These are phyloP conservation scores for Aulographum hederae DNA, from an alignment of 2,329 filamentous ascomycete species.

Conservation along the genomic window DNA sequence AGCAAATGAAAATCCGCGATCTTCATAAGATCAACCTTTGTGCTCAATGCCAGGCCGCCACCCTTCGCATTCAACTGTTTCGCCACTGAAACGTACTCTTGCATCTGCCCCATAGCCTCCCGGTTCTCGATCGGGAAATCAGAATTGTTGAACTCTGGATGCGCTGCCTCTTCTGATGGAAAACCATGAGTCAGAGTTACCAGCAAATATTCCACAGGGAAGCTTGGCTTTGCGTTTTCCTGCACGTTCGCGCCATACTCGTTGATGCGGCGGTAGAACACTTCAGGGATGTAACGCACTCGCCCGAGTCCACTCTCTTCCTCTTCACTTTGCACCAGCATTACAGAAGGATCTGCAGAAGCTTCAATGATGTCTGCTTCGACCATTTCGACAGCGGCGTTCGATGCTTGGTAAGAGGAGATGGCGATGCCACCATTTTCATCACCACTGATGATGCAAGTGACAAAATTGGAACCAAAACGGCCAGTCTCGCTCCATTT, in stretches of 20 bases:
- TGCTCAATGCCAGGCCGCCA: conserved; percentile 33
- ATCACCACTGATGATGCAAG: conserved; percentile 87
- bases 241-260: conserved; percentile 94
- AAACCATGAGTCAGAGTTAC: conserved; percentile 95
- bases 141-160: conserved; percentile 49
- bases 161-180: conserved; percentile 50
- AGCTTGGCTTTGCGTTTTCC: conserved; percentile 89
- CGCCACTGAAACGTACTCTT: conserved; percentile 54
- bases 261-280: conserved; percentile 90
- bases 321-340: conserved; percentile 87
- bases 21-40: conserved; percentile 43
- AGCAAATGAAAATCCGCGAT: conserved; percentile 90
- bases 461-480: conserved; percentile 94
- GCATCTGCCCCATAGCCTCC: conserved; percentile 66
- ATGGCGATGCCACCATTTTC: conserved; percentile 76
- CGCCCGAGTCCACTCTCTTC: conserved; percentile 56
- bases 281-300: conserved; percentile 84
- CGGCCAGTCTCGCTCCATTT: conserved; percentile 94
- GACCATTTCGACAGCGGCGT: conserved; percentile 93
- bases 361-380: conserved; percentile 87
- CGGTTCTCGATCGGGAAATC: conserved; percentile 86
- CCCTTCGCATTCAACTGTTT: conserved; percentile 46
- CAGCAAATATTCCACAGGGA: conserved; percentile 90
- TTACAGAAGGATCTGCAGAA: conserved; percentile 77
- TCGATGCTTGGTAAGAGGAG: conserved; percentile 85